These are phyloP conservation scores for Tetrapisispora iriomotensis DNA, from an alignment of 805 yeast species.

Conservation along the genomic window DNA sequence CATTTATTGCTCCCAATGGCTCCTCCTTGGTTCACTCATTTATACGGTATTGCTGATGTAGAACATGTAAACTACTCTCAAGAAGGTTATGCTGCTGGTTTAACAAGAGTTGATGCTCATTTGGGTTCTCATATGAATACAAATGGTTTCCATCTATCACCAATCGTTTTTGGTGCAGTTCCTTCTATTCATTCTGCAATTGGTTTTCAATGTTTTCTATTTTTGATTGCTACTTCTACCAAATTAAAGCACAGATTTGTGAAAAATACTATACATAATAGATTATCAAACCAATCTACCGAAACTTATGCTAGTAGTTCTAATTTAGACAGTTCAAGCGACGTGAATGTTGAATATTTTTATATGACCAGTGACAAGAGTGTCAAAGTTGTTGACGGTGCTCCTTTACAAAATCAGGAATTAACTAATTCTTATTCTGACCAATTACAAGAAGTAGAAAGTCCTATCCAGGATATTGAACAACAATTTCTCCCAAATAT, in stretches of 20 bases:
- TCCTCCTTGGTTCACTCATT: conserved; percentile 63
- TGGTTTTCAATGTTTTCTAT: conserved; percentile 42
- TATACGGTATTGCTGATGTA: conserved; percentile 44
- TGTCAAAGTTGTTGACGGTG: not conserved
- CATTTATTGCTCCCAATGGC: conserved; percentile 60
- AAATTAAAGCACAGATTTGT: conserved; percentile 17
- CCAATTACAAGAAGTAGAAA: too few relatives aligned
- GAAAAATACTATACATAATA: not conserved
- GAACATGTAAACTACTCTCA: conserved; percentile 47
- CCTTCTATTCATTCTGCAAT: conserved; percentile 59
- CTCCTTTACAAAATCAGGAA: not conserved
- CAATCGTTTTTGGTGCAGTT: conserved; percentile 60
- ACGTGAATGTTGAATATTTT: conserved; percentile 1
- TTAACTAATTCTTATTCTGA: too few relatives aligned
- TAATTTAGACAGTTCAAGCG: not conserved
- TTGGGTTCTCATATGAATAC: conserved; percentile 52
- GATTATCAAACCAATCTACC: not conserved
- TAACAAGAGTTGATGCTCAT: conserved; percentile 53
- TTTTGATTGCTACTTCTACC: conserved; percentile 33
- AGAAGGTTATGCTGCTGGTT: conserved; percentile 64
- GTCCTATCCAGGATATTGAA: not conserved
- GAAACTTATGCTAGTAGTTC: too few relatives aligned
- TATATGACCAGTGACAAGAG: not conserved
- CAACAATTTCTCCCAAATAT: not conserved
- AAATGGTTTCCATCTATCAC: conserved; percentile 54